Conservation (phyloP, 140 eudicot species). For the Ambrosia hybrid region DNA sequence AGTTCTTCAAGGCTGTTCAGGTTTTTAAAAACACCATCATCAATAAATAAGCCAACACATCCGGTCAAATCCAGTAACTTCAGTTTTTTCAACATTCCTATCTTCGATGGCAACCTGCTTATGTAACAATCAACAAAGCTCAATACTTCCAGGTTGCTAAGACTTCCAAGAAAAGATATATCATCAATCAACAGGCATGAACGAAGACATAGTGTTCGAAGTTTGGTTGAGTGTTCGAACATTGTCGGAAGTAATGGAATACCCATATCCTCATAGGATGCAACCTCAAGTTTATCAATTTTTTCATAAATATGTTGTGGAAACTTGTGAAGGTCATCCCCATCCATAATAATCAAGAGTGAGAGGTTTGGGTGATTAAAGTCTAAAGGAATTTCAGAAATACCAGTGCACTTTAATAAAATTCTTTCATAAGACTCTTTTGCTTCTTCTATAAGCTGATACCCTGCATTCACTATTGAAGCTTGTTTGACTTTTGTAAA, state of each 20-base stretch:
- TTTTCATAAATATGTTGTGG: not conserved
- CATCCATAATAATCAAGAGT: conserved; percentile 10
- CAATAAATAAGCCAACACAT: conserved; percentile 1
- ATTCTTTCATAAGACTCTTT: conserved; percentile 1
- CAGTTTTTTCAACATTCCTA: not conserved
- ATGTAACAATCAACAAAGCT: conserved; percentile 2
- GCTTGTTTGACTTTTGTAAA: conserved; percentile 7
- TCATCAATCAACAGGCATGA: conserved; percentile 2
- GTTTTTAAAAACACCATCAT: conserved; percentile 4
- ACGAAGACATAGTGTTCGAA: conserved; percentile 15
- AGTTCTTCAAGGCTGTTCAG: conserved; percentile 12
- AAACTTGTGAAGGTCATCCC: not conserved
- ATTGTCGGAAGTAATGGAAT: not conserved
- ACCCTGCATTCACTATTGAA: conserved; percentile 3
- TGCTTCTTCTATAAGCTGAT: not conserved
- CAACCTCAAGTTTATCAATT: not conserved
- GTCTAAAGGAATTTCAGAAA: too few relatives aligned
- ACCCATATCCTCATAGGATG: not conserved
- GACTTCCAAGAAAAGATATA: conserved; percentile 6
- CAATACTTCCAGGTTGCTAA: conserved; percentile 1
- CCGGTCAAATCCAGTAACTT: conserved; percentile 11
- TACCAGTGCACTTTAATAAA: not conserved
- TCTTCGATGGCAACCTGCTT: conserved; percentile 1
- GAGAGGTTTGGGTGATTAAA: not conserved
- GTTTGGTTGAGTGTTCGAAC: not conserved